Evolutionary conservation across 2,329 filamentous ascomycete species (phyloP).

Genomic region (Monilinia polystroma): DNA sequence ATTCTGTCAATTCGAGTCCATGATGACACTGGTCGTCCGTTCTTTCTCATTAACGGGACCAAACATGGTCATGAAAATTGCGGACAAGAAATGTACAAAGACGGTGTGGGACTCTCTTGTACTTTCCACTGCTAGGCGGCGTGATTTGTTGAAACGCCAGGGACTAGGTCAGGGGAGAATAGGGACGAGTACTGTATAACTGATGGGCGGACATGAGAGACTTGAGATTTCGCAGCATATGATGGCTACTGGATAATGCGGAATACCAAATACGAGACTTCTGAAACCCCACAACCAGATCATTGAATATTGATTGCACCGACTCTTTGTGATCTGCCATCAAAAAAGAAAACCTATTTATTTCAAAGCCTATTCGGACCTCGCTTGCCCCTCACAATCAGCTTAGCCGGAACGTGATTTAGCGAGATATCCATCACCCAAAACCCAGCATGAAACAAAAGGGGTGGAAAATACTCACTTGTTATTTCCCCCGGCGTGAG

Average conservation of each 20-base stretch:
- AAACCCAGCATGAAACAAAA: too few species aligned
- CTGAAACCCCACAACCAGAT: background rate
- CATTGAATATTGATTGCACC: background rate
- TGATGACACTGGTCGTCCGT: background rate
- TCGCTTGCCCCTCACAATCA: too few species aligned
- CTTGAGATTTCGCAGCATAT: background rate
- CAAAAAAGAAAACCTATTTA: background rate
- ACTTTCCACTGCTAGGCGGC: background rate
- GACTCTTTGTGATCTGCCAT: background rate
- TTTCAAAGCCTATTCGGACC: too few species aligned
- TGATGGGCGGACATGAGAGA: too few species aligned
- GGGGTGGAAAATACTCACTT: too few species aligned
- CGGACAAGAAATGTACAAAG: background rate
- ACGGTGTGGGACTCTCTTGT: background rate
- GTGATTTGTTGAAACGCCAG: background rate
- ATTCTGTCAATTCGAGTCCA: background rate
- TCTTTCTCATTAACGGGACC: too few species aligned
- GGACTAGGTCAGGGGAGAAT: too few species aligned
- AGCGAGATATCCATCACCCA: too few species aligned
- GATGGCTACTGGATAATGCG: background rate
- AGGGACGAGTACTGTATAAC: background rate
- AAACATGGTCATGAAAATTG: too few species aligned
- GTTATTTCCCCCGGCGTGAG: too few species aligned
- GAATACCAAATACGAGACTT: background rate
- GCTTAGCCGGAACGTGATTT: too few species aligned